Evolutionary conservation across 208 protist species (phyloP).

Genomic region (Leptomonas pyrrhocoris): DNA sequence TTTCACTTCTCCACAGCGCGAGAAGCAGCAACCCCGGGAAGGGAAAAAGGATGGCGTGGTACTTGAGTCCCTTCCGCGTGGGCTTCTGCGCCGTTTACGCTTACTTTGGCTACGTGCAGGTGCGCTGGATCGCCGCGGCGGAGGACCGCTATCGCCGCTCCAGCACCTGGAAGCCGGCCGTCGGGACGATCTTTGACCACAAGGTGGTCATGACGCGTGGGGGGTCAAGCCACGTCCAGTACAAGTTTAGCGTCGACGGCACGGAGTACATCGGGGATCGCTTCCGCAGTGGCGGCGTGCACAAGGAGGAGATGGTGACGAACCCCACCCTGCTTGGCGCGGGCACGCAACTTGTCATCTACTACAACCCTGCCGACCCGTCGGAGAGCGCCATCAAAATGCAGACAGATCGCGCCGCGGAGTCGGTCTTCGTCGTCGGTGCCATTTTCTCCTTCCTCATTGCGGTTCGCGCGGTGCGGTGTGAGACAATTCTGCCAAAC

Average conservation of each 20-base stretch:
- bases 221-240: conserved; percentile 83
- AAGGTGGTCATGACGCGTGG: conserved; percentile 86
- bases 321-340: conserved; percentile 85
- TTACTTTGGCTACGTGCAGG: conserved; percentile 71
- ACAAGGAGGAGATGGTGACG: conserved; percentile 85
- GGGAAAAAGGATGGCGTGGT: conserved; percentile 73
- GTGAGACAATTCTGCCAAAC: conserved; percentile 92
- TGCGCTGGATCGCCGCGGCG: conserved; percentile 73
- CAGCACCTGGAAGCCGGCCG: conserved; percentile 81
- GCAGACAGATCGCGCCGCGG: conserved; percentile 76
- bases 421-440: conserved; percentile 71
- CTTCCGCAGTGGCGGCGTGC: conserved; percentile 84
- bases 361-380: conserved; percentile 88
- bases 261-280: conserved; percentile 78
- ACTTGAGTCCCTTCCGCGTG: conserved; percentile 78
- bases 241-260: conserved; percentile 80
- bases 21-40: no score
- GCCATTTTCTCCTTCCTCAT: conserved; percentile 75
- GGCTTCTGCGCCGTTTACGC: conserved; percentile 75
- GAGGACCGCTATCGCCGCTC: conserved; percentile 86
- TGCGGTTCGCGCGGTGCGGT: conserved; percentile 83
- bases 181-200: conserved; percentile 90
- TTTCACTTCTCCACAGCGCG: no score
- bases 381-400: conserved; percentile 87
- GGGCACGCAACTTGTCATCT: conserved; percentile 85